phyloP scores from a whole-genome alignment of 352 stramenopile genomes.

The Phytophthora colocasiae region DNA sequence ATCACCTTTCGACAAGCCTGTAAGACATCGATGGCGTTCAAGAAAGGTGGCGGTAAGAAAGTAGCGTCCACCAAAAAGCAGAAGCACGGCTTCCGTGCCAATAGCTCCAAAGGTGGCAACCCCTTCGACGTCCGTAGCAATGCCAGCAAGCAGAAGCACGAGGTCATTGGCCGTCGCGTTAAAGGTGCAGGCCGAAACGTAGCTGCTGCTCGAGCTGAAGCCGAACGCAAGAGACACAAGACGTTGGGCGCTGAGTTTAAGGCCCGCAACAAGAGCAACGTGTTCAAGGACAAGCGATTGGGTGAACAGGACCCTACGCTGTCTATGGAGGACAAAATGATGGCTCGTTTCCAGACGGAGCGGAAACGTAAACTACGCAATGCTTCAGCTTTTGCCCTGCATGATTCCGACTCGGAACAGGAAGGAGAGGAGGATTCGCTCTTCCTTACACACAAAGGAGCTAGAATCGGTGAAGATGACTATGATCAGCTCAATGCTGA shows the following conservation, averaged over 20 bases:
- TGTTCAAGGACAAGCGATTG: conserved; percentile 87
- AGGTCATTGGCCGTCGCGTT: conserved; percentile 89
- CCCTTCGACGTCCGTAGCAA: conserved; percentile 93
- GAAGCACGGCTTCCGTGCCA: conserved; percentile 33
- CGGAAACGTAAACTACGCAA: conserved; percentile 89
- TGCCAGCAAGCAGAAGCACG: conserved; percentile 84
- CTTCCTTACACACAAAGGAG: conserved; percentile 80
- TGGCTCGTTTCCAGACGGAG: conserved; percentile 90
- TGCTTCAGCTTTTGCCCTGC: conserved; percentile 71
- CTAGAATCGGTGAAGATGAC: conserved; percentile 80
- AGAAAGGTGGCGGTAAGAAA: conserved; percentile 58
- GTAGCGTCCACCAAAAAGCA: conserved; percentile 22
- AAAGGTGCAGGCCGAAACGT: conserved; percentile 92
- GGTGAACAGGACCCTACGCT: conserved; percentile 85
- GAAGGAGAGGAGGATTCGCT: conserved; percentile 61
- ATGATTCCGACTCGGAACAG: conserved; percentile 82
- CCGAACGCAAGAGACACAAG: conserved; percentile 85
- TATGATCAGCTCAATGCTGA: conserved; percentile 70
- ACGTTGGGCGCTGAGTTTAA: conserved; percentile 88
- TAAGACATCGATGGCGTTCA: conserved; percentile 41
- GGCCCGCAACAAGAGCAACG: conserved; percentile 88
- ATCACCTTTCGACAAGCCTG: no score
- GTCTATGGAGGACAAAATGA: conserved; percentile 94
- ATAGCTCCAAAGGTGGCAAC: conserved; percentile 60
- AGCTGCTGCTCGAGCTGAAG: conserved; percentile 78